phyloP scores from a whole-genome alignment of 1,284 basidiomycete genomes.

The Paramarasmius palmivorus region DNA sequence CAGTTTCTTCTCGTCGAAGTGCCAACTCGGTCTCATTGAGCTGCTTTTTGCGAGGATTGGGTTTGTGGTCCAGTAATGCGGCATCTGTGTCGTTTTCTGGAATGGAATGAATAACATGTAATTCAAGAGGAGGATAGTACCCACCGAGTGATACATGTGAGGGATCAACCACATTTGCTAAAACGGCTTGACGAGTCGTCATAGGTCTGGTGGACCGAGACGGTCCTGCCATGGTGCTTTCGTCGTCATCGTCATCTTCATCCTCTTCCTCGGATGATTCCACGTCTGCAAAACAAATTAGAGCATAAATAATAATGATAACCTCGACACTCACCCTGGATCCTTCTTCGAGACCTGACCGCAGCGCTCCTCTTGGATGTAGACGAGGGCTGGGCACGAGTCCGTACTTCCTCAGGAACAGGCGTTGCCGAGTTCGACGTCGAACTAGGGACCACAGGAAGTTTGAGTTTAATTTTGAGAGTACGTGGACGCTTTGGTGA shows the following conservation, averaged over 20 bases:
- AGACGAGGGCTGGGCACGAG: constrained; percentile 23
- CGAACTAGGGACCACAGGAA: constrained; percentile 44
- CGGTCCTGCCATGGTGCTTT: neutral
- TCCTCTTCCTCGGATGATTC: constrained; percentile 33
- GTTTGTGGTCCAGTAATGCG: constrained; percentile 5
- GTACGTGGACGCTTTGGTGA: constrained; percentile 38
- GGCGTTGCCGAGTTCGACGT: constrained; percentile 42
- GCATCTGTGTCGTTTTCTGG: neutral
- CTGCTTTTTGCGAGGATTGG: constrained; percentile 40
- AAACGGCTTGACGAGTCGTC: constrained; percentile 73
- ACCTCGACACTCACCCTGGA: constrained; percentile 15
- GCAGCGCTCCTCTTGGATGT: constrained; percentile 22
- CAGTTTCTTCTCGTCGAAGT: constrained; percentile 82
- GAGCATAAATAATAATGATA: neutral
- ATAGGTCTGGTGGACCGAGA: constrained; percentile 40
- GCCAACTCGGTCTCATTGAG: constrained; percentile 84
- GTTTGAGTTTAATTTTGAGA: constrained; percentile 67
- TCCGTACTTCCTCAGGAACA: constrained; percentile 29
- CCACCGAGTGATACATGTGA: constrained; percentile 64
- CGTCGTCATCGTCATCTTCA: constrained; percentile 7
- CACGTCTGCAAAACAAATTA: constrained; percentile 7
- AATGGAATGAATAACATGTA: constrained; percentile 4
- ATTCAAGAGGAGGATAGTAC: constrained; percentile 19
- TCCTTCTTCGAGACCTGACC: constrained; percentile 21
- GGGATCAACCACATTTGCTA: constrained; percentile 65